Evolutionary conservation across 1,139 yeast genomes (phyloP), one percentile per base, ranked within the genome.

Genomic region (Pichia kudriavzevii): DNA sequence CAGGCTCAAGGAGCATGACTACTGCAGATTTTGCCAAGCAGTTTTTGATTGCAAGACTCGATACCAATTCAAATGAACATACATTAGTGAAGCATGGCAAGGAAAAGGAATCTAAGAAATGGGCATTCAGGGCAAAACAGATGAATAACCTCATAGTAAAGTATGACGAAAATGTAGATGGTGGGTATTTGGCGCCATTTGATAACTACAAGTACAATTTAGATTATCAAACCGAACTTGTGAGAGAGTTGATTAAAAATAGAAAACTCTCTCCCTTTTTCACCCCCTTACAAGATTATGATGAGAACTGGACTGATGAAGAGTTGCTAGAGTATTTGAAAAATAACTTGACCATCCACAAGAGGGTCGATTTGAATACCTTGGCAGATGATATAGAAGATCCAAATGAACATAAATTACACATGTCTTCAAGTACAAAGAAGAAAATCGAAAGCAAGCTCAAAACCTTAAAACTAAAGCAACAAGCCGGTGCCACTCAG

Each of bases 211-310:
- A 70, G 46, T 67, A 79, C 40, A 75, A 80, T 38, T 67, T 83
- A 42, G 95, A 83, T 55, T 91, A 75, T 59, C 73, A 79, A 51
- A 72, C 82, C 12, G 73, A 72, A 24, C 65, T 79, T 3, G 95
- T 88, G 8, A 71, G 84, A 31, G 68, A 63, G 18, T 61, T 83
- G 26, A 81, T 88, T 6, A 59, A 73, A 22, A 69, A 69, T 12
- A 69, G 98, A 29, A 70, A 69, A 46, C 52, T 91, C 31, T 88
- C 97, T 0, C 97, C 98, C 1, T 91, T 91, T 56, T 91, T 74
- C 55, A 81, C 88, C 3, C 97, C 97, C 0, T 63, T 91, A 35
- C 85, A 83, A 50, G 95, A 85, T 51, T 83, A 70, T 52, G 79
- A 81, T 41, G 74, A 68, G n/a, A 47, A 58, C 17, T 84, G 95